These are phyloP conservation scores for Lagerstroemia speciosa DNA, from an alignment of 345 rosid species.

Conservation along the genomic window DNA sequence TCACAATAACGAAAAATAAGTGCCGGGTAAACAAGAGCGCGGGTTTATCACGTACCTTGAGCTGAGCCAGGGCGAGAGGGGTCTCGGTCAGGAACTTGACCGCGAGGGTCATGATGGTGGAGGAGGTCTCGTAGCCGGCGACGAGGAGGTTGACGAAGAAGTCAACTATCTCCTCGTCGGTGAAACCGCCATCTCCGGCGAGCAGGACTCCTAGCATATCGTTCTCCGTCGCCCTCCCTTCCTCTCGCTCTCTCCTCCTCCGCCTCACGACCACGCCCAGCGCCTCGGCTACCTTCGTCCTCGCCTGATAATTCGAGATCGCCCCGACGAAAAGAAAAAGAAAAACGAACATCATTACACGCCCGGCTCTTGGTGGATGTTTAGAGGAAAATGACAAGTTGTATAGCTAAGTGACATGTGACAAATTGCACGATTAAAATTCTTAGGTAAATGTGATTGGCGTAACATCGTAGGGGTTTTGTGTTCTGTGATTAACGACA, in stretches of 20 bases:
- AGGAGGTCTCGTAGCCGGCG: constrained; percentile 97
- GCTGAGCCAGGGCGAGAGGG: constrained; percentile 78
- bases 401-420: constrained; percentile 1
- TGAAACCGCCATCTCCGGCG: constrained; percentile 52
- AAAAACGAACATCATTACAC: too few species aligned
- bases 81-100: constrained; percentile 90
- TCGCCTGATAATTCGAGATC: constrained; percentile 36
- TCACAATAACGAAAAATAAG: background rate
- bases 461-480: background rate
- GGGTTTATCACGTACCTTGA: constrained; percentile 39
- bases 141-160: constrained; percentile 80
- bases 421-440: background rate
- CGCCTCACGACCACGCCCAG: constrained; percentile 62
- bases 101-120: constrained; percentile 94
- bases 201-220: constrained; percentile 83
- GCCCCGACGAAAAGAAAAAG: too few species aligned
- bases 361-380: background rate
- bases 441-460: background rate
- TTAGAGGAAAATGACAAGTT: constrained; percentile 1
- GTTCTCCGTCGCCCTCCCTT: constrained; percentile 37
- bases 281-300: constrained; percentile 96
- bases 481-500: background rate
- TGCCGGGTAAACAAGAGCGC: background rate
- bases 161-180: constrained; percentile 84
- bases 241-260: constrained; percentile 57